phyloP scores from a whole-genome alignment of 2,329 filamentous ascomycete genomes.

The Coleophoma crateriformis region DNA sequence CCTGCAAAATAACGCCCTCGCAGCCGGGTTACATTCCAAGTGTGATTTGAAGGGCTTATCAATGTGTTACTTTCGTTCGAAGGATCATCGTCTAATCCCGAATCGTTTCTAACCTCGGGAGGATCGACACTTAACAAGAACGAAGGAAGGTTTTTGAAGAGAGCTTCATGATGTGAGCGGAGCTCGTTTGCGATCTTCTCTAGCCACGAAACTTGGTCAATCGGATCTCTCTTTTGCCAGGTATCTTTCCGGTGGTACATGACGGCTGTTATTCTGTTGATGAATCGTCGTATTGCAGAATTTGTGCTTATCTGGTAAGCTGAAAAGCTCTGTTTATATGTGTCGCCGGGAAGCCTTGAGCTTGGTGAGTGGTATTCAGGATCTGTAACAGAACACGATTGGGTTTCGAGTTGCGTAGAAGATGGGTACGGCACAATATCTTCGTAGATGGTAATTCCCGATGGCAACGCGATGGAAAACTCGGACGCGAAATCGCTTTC shows the following conservation, averaged over 20 bases:
- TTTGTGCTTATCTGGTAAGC: conserved; percentile 27
- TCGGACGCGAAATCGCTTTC: conserved; percentile 27
- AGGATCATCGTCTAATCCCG: not conserved
- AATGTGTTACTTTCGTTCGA: not conserved
- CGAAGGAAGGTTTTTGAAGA: conserved; percentile 22
- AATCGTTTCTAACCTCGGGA: conserved; percentile 7
- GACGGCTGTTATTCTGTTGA: conserved; percentile 25
- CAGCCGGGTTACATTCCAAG: conserved; percentile 24
- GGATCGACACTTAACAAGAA: conserved; percentile 13
- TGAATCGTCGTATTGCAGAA: conserved; percentile 23
- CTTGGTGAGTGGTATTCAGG: not conserved
- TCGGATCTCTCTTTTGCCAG: conserved; percentile 1
- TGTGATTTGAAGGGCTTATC: conserved; percentile 17
- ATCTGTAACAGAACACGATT: not conserved
- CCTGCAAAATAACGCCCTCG: conserved; percentile 25
- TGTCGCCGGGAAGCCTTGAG: not conserved
- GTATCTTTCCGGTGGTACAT: conserved; percentile 23
- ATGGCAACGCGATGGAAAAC: conserved; percentile 21
- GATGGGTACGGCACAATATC: conserved; percentile 21
- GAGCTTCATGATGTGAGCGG: conserved; percentile 38
- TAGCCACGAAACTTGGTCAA: conserved; percentile 25
- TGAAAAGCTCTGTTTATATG: conserved; percentile 17
- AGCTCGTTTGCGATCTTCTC: conserved; percentile 37
- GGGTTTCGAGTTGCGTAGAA: not conserved
- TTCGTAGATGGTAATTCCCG: conserved; percentile 25